Evolutionary conservation across 768 basidiomycete genomes (phyloP), one percentile per base, ranked within the genome.

Genomic region (Xanthoconium stramineum): DNA sequence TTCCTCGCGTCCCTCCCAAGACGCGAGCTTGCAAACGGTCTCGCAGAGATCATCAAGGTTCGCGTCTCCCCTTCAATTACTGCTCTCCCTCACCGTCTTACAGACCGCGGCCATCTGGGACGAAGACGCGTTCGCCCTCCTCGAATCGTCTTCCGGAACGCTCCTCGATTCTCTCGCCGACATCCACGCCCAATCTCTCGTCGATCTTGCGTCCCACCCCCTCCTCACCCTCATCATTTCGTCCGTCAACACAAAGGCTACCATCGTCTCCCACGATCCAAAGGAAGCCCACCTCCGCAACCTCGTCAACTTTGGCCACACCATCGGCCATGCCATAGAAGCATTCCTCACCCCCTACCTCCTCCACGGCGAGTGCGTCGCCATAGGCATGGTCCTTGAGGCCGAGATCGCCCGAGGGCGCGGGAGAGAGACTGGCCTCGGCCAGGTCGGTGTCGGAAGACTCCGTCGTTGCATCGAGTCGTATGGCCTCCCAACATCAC

Each of bases 31-130:
- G 90, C 92, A n/a, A 98, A 98, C 66, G 96, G 97, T 37, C 96
- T 99, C 89, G 96, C 97, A 1, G 96, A 99, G 71, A 89, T 98
- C 4, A 86, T 98, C 69, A 99, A 99, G 83, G 94, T 92, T 53
- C 57, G 78, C 71, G 12, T 20, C 37, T 11, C 32, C 44, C 49
- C 35, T 35, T n/a, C 33, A 38, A 43, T 56, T 40, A 0, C 58
- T 38, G 9, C 52, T 5, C 1, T 3, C 14, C 19, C 56, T 66
- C 32, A 62, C 29, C 19, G 24, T 14, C 40, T 15, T 50, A 8
- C 68, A 96, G 96, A 99, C 97, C 28, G 96, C 97, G 6, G 97
- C 95, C n/a, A 98, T 98, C 66, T 98, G 96, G 96, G 85, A 92
- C 71, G 94, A 92, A 64, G 72, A 76, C 59, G 93, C 95, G 65